These are phyloP conservation scores for Tolypocladium nubicola DNA, from an alignment of 2,329 filamentous ascomycete genomes.

Conservation along the genomic window DNA sequence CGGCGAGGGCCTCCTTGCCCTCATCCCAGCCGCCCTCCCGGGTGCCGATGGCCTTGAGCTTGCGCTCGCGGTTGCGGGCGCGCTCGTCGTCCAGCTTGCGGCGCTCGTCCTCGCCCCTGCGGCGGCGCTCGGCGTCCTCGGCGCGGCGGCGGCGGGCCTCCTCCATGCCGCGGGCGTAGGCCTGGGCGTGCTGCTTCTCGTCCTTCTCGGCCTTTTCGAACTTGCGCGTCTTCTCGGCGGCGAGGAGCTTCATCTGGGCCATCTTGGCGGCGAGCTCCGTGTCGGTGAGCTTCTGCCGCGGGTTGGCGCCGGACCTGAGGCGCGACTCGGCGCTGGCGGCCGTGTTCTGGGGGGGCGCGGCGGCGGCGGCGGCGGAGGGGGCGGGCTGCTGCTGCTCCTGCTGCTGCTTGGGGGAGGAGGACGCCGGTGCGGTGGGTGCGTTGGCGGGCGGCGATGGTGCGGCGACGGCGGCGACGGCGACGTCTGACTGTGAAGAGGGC, in stretches of 20 bases:
- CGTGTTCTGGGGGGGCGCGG: slow-evolving; percentile 12
- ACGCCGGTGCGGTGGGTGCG: not conserved
- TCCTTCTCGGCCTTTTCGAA: slow-evolving; percentile 49
- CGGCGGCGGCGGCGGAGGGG: slow-evolving; percentile 2
- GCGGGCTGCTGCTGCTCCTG: not conserved
- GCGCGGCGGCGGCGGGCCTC: slow-evolving; percentile 40
- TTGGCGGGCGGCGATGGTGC: slow-evolving; percentile 5
- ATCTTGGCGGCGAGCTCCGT: slow-evolving; percentile 48
- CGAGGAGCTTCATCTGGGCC: slow-evolving; percentile 48
- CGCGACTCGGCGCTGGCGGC: slow-evolving; percentile 29
- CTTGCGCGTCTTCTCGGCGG: slow-evolving; percentile 46
- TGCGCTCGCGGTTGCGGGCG: slow-evolving; percentile 48
- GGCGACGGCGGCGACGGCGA: slow-evolving; percentile 6
- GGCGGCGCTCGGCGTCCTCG: slow-evolving; percentile 41
- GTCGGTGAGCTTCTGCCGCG: slow-evolving; percentile 50
- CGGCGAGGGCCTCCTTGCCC: slow-evolving; percentile 36
- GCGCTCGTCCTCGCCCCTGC: slow-evolving; percentile 40
- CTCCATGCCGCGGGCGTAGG: slow-evolving; percentile 44
- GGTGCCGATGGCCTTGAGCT: slow-evolving; percentile 45
- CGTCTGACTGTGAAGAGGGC: not conserved
- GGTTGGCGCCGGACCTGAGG: slow-evolving; percentile 44
- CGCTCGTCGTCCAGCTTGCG: slow-evolving; percentile 47
- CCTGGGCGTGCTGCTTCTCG: slow-evolving; percentile 42
- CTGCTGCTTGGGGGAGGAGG: slow-evolving; percentile 7
- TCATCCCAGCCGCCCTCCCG: slow-evolving; percentile 49